Base-by-base conservation (phyloP, 2,329 filamentous ascomycete species). In the Colletotrichum filicis region DNA sequence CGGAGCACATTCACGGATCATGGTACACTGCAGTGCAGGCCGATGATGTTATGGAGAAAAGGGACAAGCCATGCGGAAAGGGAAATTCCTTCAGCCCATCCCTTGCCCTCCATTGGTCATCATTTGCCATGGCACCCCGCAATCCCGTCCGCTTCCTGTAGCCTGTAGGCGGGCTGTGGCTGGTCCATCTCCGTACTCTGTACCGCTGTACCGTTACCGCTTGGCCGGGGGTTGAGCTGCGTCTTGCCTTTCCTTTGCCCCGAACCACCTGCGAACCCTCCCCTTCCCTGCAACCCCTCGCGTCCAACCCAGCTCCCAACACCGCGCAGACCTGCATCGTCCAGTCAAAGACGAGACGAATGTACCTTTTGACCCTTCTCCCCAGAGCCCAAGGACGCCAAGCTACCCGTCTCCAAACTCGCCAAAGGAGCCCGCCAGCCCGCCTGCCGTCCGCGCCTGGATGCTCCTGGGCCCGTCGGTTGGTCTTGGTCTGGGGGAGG, bases 231-330 rank as follows among this genome's bases (percentile, higher is more conserved):
- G 35, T 30, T 61, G 62, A 49, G 42, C 55, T 53, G 65, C 62
- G 57, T 69, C 62, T 68, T 73, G 74, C 73, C 73, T 66, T 74
- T 74, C 73, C 73, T 66, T 74, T 74, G 65, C 73, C 70, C 73
- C 73, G 73, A 73, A 70, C 65, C 65, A 56, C 61, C 64, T 70
- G 59, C 65, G 70, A 73, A 69, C 70, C 53, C 32, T 53, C 52
- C 66, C 57, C 52, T 66, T 73, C 66, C 66, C 67, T 73, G 71
- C 71, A 66, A 62, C 66, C 66, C 66, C 66, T 69, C 59, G 70
- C 66, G 49, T 56, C 49, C 28, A 62, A 35, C 52, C 57, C 49
- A 57, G 63, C 53, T 42, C 16, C 66, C 57, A 56, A 49, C 12
- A 65, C 42, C 53, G 63, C 42, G 42, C 19, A 26, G 49, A 67